Percentiles rank a stretch among this genome's conserved stretches.
Conservation (phyloP, 306 rosid species). For the Begonia peltatifolia region DNA sequence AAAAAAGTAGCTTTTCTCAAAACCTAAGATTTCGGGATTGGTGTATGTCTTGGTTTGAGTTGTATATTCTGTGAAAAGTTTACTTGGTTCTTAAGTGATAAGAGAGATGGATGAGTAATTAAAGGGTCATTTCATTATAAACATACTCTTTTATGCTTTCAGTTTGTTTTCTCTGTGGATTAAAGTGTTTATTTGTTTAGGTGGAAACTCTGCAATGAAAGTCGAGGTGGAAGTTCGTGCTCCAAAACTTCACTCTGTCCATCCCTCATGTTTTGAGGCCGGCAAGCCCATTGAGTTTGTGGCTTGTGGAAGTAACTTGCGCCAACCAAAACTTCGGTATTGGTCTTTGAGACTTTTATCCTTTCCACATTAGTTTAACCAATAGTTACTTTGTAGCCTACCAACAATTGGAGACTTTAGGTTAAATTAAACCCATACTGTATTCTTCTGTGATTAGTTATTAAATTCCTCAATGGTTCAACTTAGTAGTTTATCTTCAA, state of each 20-base stretch:
- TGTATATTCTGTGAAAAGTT: too few species aligned
- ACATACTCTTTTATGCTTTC: not conserved
- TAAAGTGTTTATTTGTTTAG: constrained; percentile 27
- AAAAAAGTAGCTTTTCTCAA: too few species aligned
- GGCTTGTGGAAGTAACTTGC: constrained; percentile 85
- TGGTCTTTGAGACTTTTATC: not conserved
- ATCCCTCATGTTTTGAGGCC: constrained; percentile 86
- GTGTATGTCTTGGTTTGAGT: too few species aligned
- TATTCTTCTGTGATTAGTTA: too few species aligned
- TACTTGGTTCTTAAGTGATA: too few species aligned
- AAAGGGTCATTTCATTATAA: too few species aligned
- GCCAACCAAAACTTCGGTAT: constrained; percentile 78
- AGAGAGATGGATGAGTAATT: too few species aligned
- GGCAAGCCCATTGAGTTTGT: constrained; percentile 92
- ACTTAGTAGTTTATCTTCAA: constrained; percentile 7
- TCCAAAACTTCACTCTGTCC: constrained; percentile 84
- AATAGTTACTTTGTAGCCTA: too few species aligned
- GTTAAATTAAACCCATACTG: too few species aligned
- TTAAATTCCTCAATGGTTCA: not conserved
- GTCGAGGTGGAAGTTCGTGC: constrained; percentile 40
- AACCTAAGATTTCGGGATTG: too few species aligned
- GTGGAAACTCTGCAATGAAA: constrained; percentile 38
- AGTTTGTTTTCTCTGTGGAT: not conserved
- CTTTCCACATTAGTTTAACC: too few species aligned
- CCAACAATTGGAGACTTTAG: too few species aligned